Conservation (phyloP, 2,329 filamentous ascomycete species). For the Diaporthe batatas region DNA sequence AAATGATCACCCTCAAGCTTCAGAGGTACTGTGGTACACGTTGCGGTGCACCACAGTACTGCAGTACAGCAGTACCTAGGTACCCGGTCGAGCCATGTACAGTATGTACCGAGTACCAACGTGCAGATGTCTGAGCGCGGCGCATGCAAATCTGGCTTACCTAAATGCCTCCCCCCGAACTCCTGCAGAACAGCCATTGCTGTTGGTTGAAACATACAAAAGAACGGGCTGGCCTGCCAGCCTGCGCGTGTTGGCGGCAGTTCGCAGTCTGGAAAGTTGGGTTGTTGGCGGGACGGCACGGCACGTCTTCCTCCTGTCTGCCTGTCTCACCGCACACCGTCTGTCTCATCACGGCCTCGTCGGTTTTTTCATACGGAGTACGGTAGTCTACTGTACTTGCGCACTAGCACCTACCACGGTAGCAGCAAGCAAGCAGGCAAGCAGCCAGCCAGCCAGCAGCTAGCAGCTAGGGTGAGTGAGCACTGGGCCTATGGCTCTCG, state of each 20-base stretch:
- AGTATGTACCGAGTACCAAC: not conserved
- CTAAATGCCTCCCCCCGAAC: not conserved
- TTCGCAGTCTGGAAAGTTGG: not conserved
- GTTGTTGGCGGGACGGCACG: conserved; percentile 18
- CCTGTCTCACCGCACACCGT: conserved; percentile 8
- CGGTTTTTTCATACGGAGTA: not conserved
- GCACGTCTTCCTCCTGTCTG: not conserved
- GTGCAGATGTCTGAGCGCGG: not conserved
- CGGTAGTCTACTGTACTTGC: not conserved
- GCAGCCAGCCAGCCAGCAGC: too few relatives aligned
- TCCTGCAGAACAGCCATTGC: too few relatives aligned
- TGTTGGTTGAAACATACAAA: too few relatives aligned
- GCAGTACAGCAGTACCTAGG: too few relatives aligned
- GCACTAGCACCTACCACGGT: not conserved
- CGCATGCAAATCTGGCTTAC: conserved; percentile 1
- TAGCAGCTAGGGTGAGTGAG: too few relatives aligned
- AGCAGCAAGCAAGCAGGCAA: not conserved
- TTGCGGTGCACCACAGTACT: too few relatives aligned
- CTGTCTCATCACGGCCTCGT: not conserved
- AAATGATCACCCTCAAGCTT: not conserved
- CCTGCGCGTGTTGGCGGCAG: not conserved
- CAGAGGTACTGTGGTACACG: not conserved
- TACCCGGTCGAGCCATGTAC: too few relatives aligned
- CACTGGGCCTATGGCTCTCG: not conserved
- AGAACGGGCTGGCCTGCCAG: not conserved